Base-by-base conservation (phyloP, 441 rosid genomes). In the Metrosideros polymorpha region DNA sequence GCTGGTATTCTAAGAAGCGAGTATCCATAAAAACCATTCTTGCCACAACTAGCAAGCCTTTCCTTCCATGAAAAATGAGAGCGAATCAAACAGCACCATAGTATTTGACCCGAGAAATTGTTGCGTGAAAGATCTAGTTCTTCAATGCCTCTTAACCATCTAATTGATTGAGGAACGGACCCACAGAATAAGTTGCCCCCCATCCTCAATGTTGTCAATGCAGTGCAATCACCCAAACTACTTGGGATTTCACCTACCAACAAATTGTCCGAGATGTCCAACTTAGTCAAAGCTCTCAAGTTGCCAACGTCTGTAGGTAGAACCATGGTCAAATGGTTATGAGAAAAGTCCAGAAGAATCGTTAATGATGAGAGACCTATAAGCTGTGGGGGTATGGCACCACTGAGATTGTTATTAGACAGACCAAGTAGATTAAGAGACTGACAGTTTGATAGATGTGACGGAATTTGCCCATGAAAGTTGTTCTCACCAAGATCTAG, bases 321-420 rank as follows among this genome's bases (percentile, higher is more conserved):
- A 63, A 10, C 76, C 25, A 43, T 25, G 0, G 7, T 63, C 1
- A 18, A 0, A 63, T 2, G 0, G 7, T 63, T 63, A 14, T 3
- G 13, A 63, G 76, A 63, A 43, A 63, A 63, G 76, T 63, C 0
- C 14, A 63, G 0, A 32, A 18, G 12, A 35, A 63, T 63, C 2
- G 76, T 9, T 63, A 32, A 32, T 32, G 43, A 63, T 63, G 76
- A 63, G 76, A 63, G 43, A 18, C 43, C 43, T 18, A 63, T 2
- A 18, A 63, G 43, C 0, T 63, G 76, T 32, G 76, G 76, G 7
- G 43, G 76, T 63, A 63, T 63, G 7, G 76, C 43, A 4, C 43
- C 76, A 63, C 4, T 35, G 0, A 63, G 43, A 32, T 32, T 63
- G 76, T 63, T 63, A 39, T 0, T 9, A 63, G 25, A 32, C 76